Conservation (phyloP, 176 grass and related monocot species). For the Tillandsia fasciculata region DNA sequence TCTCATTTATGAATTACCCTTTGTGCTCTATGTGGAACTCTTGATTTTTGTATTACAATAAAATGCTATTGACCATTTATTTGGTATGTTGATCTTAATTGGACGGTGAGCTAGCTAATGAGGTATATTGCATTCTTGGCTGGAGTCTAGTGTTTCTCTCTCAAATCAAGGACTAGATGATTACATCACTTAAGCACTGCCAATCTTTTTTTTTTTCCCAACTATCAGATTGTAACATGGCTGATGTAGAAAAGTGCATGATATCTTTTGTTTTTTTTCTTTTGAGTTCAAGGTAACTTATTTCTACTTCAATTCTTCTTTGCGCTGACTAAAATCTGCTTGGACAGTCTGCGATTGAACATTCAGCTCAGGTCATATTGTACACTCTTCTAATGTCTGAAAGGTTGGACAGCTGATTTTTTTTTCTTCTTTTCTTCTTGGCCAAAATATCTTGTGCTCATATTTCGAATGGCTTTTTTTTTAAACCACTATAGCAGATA, state of each 20-base stretch:
- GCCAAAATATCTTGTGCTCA: conserved; percentile 15
- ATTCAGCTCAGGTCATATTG: conserved; percentile 82
- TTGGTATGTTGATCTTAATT: background rate
- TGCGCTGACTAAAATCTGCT: conserved; percentile 17
- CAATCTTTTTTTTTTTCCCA: background rate
- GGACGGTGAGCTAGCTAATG: background rate
- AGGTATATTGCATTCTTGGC: background rate
- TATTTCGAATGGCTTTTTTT: conserved; percentile 10
- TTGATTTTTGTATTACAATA: background rate
- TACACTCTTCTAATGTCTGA: conserved; percentile 92
- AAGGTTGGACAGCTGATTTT: conserved; percentile 33
- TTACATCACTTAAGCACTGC: background rate
- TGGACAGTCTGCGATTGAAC: conserved; percentile 69
- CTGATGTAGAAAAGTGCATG: background rate
- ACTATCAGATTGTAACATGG: background rate
- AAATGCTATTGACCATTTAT: background rate
- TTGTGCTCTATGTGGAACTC: background rate
- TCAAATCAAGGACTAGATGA: background rate
- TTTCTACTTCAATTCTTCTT: conserved; percentile 10
- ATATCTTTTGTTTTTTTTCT: background rate
- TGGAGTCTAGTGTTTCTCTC: background rate
- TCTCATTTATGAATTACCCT: background rate
- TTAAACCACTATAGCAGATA: conserved; percentile 56
- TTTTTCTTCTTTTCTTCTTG: background rate
- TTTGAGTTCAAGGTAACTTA: conserved; percentile 6